Percentiles rank a stretch among this genome's conserved stretches.
Conservation (phyloP, 2,329 filamentous ascomycete genomes). For the Colletotrichum destructivum region DNA sequence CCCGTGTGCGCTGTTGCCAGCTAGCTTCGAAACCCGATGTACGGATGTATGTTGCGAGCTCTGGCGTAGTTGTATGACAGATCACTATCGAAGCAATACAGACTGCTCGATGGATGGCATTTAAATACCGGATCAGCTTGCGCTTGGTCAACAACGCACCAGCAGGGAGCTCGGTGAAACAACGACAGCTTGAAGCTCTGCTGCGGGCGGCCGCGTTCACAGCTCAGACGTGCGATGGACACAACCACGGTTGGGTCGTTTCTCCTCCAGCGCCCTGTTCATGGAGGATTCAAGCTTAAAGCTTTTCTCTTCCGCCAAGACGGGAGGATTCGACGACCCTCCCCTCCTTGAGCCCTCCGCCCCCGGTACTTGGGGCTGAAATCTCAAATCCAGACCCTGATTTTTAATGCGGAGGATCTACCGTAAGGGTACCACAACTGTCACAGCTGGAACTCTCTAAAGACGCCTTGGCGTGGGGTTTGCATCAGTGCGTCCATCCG, state of each 20-base stretch:
- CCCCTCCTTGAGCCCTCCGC: too few species aligned
- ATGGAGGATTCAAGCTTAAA: too few species aligned
- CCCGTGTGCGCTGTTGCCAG: not conserved
- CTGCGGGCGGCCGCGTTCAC: too few species aligned
- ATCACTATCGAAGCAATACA: not conserved
- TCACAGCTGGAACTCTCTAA: too few species aligned
- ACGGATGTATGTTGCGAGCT: not conserved
- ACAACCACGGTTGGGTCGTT: not conserved
- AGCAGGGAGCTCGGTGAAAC: not conserved
- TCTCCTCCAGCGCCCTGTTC: not conserved
- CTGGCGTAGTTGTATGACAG: not conserved
- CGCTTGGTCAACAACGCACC: conserved; percentile 8
- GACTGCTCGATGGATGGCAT: not conserved
- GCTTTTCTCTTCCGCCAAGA: not conserved
- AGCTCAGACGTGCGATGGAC: not conserved
- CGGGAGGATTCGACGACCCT: not conserved
- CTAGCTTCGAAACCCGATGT: not conserved
- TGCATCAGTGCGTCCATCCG: too few species aligned
- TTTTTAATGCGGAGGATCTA: too few species aligned
- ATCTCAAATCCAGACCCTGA: too few species aligned
- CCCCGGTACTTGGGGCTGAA: too few species aligned
- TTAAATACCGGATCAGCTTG: not conserved
- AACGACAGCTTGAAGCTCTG: not conserved
- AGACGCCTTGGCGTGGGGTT: too few species aligned
- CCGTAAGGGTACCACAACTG: too few species aligned